Conservation (phyloP, 208 protist genomes). For the Perkinsela sp. region DNA sequence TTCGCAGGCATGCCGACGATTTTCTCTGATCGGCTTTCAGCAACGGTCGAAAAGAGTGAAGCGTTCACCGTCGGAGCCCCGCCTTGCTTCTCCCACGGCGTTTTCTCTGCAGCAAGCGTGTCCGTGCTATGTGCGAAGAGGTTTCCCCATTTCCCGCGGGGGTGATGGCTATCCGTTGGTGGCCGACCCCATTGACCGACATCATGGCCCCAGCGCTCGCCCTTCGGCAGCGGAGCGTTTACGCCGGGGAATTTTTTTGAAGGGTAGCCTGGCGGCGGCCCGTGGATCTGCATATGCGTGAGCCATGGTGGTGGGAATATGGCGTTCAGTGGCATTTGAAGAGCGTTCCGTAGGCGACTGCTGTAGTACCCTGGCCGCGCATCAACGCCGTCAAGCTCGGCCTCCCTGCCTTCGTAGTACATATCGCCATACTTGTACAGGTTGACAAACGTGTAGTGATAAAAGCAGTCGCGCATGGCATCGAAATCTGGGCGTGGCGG, state of each 20-base stretch:
- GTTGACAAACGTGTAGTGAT: slow-evolving; percentile 80
- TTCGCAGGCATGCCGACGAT: not conserved
- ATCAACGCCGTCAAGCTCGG: slow-evolving; percentile 16
- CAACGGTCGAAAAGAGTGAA: not conserved
- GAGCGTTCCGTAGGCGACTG: slow-evolving; percentile 64
- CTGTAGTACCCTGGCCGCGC: slow-evolving; percentile 56
- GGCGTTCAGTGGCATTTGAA: slow-evolving; percentile 70
- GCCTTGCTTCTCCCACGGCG: not conserved
- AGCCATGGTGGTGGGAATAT: slow-evolving; percentile 86
- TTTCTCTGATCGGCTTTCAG: not conserved
- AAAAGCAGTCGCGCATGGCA: slow-evolving; percentile 83
- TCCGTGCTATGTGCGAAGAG: not conserved
- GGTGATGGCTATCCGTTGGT: slow-evolving; percentile 26
- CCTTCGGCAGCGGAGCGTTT: slow-evolving; percentile 89
- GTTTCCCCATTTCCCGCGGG: not conserved
- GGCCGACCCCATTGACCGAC: slow-evolving; percentile 90
- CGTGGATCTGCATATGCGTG: slow-evolving; percentile 91
- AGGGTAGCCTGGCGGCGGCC: slow-evolving; percentile 89
- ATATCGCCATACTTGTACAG: slow-evolving; percentile 73
- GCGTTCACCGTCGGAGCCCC: not conserved
- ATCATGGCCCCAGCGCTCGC: slow-evolving; percentile 67
- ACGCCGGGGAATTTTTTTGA: slow-evolving; percentile 86
- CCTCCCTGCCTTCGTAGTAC: slow-evolving; percentile 88
- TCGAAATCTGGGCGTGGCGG: slow-evolving; percentile 71
- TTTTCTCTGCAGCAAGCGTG: not conserved